phyloP scores from a whole-genome alignment of 164 flowering plant genomes.

The Chimonanthus praecox region DNA sequence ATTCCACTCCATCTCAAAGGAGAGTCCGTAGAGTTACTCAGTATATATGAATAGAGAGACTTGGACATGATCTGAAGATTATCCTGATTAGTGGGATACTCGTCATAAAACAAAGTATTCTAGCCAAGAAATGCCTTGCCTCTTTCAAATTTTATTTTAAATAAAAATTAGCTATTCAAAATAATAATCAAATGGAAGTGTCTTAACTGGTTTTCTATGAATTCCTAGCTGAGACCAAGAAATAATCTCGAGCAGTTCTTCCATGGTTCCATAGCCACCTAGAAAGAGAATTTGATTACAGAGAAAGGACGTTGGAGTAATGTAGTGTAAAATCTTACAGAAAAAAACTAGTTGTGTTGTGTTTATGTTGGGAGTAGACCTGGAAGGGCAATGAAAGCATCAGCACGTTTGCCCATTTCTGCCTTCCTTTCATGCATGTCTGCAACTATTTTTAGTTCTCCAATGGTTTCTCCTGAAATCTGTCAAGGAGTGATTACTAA shows the following conservation, averaged over 20 bases:
- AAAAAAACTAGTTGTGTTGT: background rate
- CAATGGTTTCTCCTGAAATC: slow-evolving; percentile 12
- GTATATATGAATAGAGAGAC: too few species aligned
- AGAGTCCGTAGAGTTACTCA: too few species aligned
- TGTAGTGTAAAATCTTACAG: slow-evolving; percentile 11
- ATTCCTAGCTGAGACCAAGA: slow-evolving; percentile 47
- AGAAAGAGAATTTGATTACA: background rate
- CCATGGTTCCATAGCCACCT: slow-evolving; percentile 50
- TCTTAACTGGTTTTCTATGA: slow-evolving; percentile 36
- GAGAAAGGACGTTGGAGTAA: slow-evolving; percentile 57
- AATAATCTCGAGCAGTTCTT: slow-evolving; percentile 41
- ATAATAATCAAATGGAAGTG: background rate
- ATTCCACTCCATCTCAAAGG: too few species aligned
- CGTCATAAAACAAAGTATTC: too few species aligned
- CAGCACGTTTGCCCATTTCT: slow-evolving; percentile 15
- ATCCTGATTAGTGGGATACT: too few species aligned
- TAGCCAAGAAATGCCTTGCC: too few species aligned
- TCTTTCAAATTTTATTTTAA: too few species aligned
- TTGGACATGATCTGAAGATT: too few species aligned
- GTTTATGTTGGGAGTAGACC: slow-evolving; percentile 6
- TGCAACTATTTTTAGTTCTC: slow-evolving; percentile 16
- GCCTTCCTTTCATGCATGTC: slow-evolving; percentile 19
- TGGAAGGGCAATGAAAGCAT: slow-evolving; percentile 22
- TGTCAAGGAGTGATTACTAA: background rate
- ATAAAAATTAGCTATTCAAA: background rate